Evolutionary conservation across 2,329 filamentous ascomycete species (phyloP), one percentile per base, ranked within the genome.

Genomic region (Ophiostoma sp.): DNA sequence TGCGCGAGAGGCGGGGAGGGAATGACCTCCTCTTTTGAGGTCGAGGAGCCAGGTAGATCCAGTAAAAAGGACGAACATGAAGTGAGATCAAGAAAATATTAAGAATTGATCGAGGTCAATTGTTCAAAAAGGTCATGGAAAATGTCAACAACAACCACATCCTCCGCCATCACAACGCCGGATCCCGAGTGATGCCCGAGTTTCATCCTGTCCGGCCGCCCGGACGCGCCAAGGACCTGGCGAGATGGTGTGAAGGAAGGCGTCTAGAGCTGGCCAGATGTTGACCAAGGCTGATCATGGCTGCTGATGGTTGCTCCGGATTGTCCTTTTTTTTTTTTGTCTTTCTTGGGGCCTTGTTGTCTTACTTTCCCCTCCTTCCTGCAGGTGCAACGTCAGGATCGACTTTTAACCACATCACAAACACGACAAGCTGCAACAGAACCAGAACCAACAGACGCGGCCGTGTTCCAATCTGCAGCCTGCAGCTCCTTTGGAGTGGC

Each of bases 171-270:
- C 12, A 4, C 36, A 66, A 66, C 61, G n/a, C 63, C 63, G 63
- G 63, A 68, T 45, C 3, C 63, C 63, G 63, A 68, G 39, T 42
- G 22, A 68, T 48, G 63, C 36, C 63, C 63, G 63, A 68, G 39
- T 31, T 68, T 68, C 39, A 31, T n/a, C 63, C 63, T 50, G 63
- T 64, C 61, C 36, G 33, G 57, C 31, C 57, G 57, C 57, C 57
- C 57, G 57, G 57, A 63, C 31, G 57, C 31, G 57, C 57, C 57
- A 63, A 63, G 57, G 33, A 19, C 17, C 15, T 59, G 28, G n/a
- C 28, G 31, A 33, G 8, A 22, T n/a, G 57, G 28, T 61, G 28
- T 36, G 57, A 59, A 31, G 52, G 25, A 57, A 57, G 25, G 28
- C 31, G 33, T 39, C 57, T 63, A 36, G 57, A 39, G 17, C 57